Conservation (phyloP, 2,329 filamentous ascomycete genomes). For the Diaporthe batatas region DNA sequence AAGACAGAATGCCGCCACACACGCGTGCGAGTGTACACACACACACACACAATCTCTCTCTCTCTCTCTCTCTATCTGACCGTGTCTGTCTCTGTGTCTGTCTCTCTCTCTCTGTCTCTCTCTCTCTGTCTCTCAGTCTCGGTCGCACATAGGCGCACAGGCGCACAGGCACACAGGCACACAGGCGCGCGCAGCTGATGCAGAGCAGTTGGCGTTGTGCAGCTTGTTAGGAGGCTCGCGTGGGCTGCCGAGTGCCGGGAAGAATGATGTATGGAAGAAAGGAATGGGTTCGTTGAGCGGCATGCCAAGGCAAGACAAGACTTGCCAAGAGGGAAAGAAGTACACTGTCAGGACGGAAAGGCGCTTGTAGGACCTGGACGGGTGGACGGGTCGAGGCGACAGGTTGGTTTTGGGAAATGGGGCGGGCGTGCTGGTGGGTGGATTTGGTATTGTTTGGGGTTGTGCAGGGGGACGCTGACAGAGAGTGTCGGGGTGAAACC, state of each 20-base stretch:
- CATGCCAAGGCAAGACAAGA: conserved; percentile 49
- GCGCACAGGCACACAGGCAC: neutral
- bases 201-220: conserved; percentile 17
- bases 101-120: too few relatives aligned
- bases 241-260: conserved; percentile 33
- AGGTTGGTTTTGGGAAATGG: conserved; percentile 32
- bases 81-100: too few relatives aligned
- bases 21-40: conserved; percentile 9
- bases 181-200: conserved; percentile 12
- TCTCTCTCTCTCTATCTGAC: too few relatives aligned
- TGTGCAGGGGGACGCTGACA: conserved; percentile 25
- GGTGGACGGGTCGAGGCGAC: conserved; percentile 34
- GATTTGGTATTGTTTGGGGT: conserved; percentile 32
- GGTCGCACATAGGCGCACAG: neutral
- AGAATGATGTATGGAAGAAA: conserved; percentile 39
- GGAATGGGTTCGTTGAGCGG: conserved; percentile 44
- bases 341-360: conserved; percentile 36
- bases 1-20: conserved; percentile 21
- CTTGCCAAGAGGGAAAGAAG: conserved; percentile 43
- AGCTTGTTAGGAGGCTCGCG: conserved; percentile 27
- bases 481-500: conserved; percentile 21
- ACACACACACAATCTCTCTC: neutral
- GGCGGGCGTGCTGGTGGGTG: conserved; percentile 29
- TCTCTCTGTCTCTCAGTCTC: neutral
- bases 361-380: conserved; percentile 28